Base-by-base conservation (phyloP, 257 asterid genomes). In the Echium plantagineum region DNA sequence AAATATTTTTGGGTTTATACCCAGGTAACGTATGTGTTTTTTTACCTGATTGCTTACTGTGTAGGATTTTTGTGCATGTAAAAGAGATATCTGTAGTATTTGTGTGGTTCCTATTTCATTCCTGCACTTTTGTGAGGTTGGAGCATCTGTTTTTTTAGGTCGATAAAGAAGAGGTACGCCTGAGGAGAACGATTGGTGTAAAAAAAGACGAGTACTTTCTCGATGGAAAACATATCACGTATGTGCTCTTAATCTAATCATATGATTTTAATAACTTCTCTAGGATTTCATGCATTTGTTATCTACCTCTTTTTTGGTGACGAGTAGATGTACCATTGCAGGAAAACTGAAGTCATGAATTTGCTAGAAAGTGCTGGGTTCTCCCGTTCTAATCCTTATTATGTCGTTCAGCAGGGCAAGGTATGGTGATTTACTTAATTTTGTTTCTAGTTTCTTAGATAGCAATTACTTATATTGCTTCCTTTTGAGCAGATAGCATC, bases 311-410 rank as follows among this genome's bases (percentile, higher is more conserved):
- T 57, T 57, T 69, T 69, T 52, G 63, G 26, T 69, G 52, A 62
- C 70, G 18, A 52, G 7, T 70, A 65, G 62, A 57, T 65, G 59
- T 48, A 64, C 38, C 62, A 60, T 82, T 77, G 72, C 89, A 93
- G 97, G 83, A 93, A 93, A 78, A 88, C 95, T 64, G 98, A 93
- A 74, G 98, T 93, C 72, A 89, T 84, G 94, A 93, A 93, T 75
- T 82, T 93, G 79, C 94, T 93, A 62, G 98, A 93, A 76, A 93
- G 98, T 93, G 98, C 98, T 46, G 98, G 98, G 60, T 93, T 93
- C 72, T 93, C 98, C 74, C 98, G 98, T 74, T 88, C 98, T 59
- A 93, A 93, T 82, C 98, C 98, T 42, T 93, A 93, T 77, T 93
- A 93, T 75, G 98, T 93, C 58, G 98, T 93, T 82, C 98, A 93